Evolutionary conservation across 345 rosid species (phyloP).

Genomic region (Sisymbrium altissimum): DNA sequence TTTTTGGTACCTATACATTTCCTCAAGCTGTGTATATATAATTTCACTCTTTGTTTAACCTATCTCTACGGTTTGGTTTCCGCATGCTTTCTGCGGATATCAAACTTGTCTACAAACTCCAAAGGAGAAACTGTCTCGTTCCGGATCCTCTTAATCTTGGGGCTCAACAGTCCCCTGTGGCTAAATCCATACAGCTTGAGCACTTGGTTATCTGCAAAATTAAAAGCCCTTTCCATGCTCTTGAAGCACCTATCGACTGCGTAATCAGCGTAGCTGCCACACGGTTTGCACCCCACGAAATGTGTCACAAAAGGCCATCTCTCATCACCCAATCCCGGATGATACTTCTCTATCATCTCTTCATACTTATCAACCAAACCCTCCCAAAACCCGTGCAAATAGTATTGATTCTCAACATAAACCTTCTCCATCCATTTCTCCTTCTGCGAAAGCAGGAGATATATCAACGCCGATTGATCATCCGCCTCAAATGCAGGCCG

Average conservation of each 20-base stretch:
- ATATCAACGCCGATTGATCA: constrained; percentile 91
- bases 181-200: constrained; percentile 79
- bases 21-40: background rate
- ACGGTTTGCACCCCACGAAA: constrained; percentile 95
- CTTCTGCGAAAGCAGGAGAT: constrained; percentile 75
- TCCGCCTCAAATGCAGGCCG: constrained; percentile 89
- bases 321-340: constrained; percentile 92
- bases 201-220: constrained; percentile 94
- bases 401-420: constrained; percentile 82
- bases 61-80: constrained; percentile 41
- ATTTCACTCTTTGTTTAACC: background rate
- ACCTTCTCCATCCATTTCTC: constrained; percentile 84
- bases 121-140: constrained; percentile 71
- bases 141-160: constrained; percentile 79
- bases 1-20: background rate
- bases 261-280: constrained; percentile 90
- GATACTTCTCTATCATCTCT: constrained; percentile 92
- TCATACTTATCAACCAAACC: constrained; percentile 88
- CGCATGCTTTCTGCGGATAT: constrained; percentile 49
- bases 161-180: constrained; percentile 83
- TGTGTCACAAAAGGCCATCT: constrained; percentile 99
- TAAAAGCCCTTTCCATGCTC: constrained; percentile 96
- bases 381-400: constrained; percentile 88
- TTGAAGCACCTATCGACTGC: constrained; percentile 79
- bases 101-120: constrained; percentile 69